A percentile compares a stretch with the other conserved stretches of the same genome.
Evolutionary conservation across 208 protist genomes (phyloP).

Genomic region (Leishmania major): DNA sequence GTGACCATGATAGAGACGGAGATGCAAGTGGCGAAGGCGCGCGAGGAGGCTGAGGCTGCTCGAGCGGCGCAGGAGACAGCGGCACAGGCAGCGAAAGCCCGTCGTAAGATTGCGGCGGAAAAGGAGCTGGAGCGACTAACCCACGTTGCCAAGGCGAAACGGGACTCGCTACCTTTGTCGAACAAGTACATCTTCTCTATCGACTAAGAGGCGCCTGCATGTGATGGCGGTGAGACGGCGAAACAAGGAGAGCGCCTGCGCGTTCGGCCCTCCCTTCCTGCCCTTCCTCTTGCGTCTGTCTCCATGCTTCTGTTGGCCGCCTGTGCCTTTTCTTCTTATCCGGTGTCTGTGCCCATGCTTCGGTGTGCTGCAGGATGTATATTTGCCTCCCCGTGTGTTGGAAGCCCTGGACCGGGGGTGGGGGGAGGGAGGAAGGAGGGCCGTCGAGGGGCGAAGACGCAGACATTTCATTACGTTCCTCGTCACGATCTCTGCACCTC

Average conservation of each 20-base stretch:
- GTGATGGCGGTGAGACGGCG: not conserved
- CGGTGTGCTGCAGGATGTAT: not conserved
- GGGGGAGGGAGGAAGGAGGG: not conserved
- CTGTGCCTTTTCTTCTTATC: not conserved
- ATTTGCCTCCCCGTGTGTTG: not conserved
- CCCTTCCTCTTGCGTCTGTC: not conserved
- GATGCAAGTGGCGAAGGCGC: conserved; percentile 35
- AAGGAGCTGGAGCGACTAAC: conserved; percentile 55
- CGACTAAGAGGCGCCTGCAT: conserved; percentile 38
- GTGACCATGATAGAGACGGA: conserved; percentile 48
- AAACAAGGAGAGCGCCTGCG: not conserved
- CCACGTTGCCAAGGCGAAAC: conserved; percentile 41
- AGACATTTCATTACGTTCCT: not conserved
- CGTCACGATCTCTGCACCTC: not conserved
- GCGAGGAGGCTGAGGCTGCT: conserved; percentile 40
- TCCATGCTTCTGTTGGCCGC: not conserved
- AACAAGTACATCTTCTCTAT: conserved; percentile 88
- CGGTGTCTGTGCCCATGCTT: not conserved
- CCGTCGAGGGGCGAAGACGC: not conserved
- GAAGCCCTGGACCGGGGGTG: not conserved
- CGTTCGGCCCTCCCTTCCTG: not conserved
- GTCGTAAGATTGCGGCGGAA: conserved; percentile 39
- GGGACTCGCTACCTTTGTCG: conserved; percentile 56
- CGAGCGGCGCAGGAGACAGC: conserved; percentile 44
- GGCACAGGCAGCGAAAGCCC: conserved; percentile 35